These are phyloP conservation scores for Daldinia sp. DNA, from an alignment of 2,329 filamentous ascomycete genomes.

Conservation along the genomic window DNA sequence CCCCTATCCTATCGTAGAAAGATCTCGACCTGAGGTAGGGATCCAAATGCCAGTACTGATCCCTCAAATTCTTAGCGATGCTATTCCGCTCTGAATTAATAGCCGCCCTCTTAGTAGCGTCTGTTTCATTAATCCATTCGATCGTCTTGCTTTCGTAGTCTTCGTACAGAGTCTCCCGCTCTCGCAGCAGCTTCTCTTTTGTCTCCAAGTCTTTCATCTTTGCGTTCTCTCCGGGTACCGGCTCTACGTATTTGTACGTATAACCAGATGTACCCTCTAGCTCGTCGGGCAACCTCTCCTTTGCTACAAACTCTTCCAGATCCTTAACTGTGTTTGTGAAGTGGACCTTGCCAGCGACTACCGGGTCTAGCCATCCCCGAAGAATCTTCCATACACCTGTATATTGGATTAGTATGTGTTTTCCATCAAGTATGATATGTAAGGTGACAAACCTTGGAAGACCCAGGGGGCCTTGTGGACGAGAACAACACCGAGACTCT, in stretches of 20 bases:
- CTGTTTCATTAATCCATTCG: constrained; percentile 75
- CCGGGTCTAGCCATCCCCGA: constrained; percentile 94
- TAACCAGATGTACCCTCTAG: constrained; percentile 89
- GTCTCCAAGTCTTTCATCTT: constrained; percentile 75
- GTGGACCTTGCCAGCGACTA: constrained; percentile 93
- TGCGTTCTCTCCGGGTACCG: constrained; percentile 79
- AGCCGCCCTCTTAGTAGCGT: constrained; percentile 60
- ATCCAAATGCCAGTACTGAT: constrained; percentile 90
- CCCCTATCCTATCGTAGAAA: constrained; percentile 84
- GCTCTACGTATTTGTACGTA: constrained; percentile 85
- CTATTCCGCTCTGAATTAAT: constrained; percentile 69
- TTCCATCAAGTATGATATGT: constrained; percentile 42
- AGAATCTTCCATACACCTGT: constrained; percentile 96
- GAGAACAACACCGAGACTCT: constrained; percentile 87
- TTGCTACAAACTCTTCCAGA: constrained; percentile 79
- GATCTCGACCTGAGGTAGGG: constrained; percentile 85
- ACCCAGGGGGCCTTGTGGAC: constrained; percentile 98
- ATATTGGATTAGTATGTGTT: constrained; percentile 51
- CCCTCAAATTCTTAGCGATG: constrained; percentile 72
- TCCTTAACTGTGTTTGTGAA: constrained; percentile 88
- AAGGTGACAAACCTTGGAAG: constrained; percentile 77
- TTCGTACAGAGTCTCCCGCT: constrained; percentile 73
- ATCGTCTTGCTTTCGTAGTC: constrained; percentile 81
- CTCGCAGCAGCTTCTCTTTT: constrained; percentile 71
- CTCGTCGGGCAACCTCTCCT: constrained; percentile 79